Percentiles rank a stretch among this genome's conserved stretches.
Conservation (phyloP, 495 filamentous ascomycete genomes). For the Podospora australis region DNA sequence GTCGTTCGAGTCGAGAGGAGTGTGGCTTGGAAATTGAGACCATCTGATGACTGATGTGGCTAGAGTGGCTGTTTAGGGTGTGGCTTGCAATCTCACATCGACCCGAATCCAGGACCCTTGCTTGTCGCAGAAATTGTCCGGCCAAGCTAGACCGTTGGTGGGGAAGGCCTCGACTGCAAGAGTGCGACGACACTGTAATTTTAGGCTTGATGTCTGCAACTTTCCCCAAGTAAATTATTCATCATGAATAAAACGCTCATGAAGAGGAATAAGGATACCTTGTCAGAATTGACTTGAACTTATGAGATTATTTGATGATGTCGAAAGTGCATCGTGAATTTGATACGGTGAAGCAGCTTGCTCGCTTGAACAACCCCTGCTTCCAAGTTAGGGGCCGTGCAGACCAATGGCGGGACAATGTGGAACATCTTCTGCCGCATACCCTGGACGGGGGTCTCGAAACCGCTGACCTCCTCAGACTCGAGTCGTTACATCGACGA, state of each 20-base stretch:
- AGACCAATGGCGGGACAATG: constrained; percentile 3
- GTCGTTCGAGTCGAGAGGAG: not conserved
- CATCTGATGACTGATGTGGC: not conserved
- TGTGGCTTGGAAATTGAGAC: not conserved
- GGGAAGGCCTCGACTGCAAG: not conserved
- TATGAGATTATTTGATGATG: not conserved
- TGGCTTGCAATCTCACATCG: not conserved
- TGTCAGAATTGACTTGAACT: not conserved
- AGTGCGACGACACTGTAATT: not conserved
- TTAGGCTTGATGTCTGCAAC: not conserved
- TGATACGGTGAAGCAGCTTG: not conserved
- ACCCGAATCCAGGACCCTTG: not conserved
- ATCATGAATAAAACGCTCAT: not conserved
- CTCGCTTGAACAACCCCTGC: constrained; percentile 6
- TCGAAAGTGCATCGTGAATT: not conserved
- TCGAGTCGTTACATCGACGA: constrained; percentile 24
- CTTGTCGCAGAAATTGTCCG: constrained; percentile 4
- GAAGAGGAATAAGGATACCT: not conserved
- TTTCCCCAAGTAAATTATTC: not conserved
- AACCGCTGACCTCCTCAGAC: constrained; percentile 16
- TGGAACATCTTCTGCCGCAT: constrained; percentile 18
- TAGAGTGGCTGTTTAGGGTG: not conserved
- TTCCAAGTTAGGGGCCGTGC: constrained; percentile 3
- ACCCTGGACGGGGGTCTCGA: constrained; percentile 20
- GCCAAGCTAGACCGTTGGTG: not conserved